Conservation (phyloP, 2,329 filamentous ascomycete species). For the Botrytis cinerea region DNA sequence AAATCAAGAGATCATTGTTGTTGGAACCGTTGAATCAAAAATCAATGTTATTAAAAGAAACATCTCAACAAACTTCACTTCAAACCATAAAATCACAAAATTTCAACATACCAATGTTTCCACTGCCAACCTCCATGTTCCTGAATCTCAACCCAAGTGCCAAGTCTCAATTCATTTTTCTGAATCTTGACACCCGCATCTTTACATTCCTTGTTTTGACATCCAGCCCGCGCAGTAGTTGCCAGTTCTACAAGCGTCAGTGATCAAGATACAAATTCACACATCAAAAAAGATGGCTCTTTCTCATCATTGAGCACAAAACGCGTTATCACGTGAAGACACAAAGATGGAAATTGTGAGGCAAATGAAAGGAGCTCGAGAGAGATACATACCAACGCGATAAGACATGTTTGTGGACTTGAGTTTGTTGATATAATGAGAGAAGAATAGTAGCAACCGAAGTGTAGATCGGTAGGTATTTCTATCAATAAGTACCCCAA, state of each 20-base stretch:
- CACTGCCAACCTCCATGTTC: conserved; percentile 68
- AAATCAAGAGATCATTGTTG: neutral
- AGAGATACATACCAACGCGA: conserved; percentile 40
- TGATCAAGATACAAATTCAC: neutral
- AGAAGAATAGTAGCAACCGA: conserved; percentile 10
- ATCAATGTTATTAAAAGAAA: too few relatives aligned
- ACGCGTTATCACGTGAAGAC: conserved; percentile 37
- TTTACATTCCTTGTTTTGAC: conserved; percentile 72
- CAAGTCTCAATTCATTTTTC: conserved; percentile 80
- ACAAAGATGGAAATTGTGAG: conserved; percentile 8
- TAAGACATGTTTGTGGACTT: conserved; percentile 37
- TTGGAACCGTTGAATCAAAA: neutral
- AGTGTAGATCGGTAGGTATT: neutral
- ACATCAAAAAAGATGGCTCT: neutral
- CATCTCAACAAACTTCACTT: neutral
- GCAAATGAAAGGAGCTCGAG: conserved; percentile 2
- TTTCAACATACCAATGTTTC: conserved; percentile 77
- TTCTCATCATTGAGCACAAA: neutral
- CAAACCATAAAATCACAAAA: neutral
- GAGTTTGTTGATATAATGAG: neutral
- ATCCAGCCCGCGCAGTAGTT: conserved; percentile 71
- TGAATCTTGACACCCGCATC: conserved; percentile 66
- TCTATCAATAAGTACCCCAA: neutral
- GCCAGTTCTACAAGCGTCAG: conserved; percentile 61
- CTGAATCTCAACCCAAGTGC: conserved; percentile 66